Base-by-base conservation (phyloP, 768 basidiomycete genomes). In the Auriculariales sp. region DNA sequence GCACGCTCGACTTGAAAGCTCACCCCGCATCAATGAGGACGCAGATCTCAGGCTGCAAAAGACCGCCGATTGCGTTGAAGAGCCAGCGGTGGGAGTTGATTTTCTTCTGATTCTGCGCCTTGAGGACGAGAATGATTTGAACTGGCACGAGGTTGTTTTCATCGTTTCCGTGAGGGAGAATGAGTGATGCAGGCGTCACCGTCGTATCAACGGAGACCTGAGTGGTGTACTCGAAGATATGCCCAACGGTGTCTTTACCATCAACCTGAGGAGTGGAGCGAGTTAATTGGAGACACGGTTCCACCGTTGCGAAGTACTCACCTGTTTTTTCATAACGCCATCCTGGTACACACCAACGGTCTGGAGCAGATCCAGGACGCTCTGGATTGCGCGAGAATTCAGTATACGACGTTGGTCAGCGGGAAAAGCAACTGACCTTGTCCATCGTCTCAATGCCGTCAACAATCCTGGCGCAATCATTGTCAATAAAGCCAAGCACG, bases 201-300 rank as follows among this genome's bases (percentile, higher is more conserved):
- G 83, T 82, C 2, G 90, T 69, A 56, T 94, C 93, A 55, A 99
- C 82, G 0, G 91, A 94, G 19, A 99, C 73, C 62, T 95, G 91
- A 0, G 93, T 97, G 1, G 94, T 98, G 64, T 97, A 99, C 88
- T 95, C 55, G 59, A 97, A 98, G 53, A 98, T 89, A 61, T 97
- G 93, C 14, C 86, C 94, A 32, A 89, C 82, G 10, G 83, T 89
- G 53, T 89, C 77, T 64, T 94, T 90, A 52, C 77, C 81, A 61
- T 95, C 85, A 35, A 89, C 73, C 54, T 88, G 78, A n/a, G n/a
- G n/a, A n/a, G n/a, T 34, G 17, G 33, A 17, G 11, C 11, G 17
- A 17, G 11, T 11, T 34, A 34, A 11, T 34, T 11, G 11, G 33
- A 34, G 17, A 11, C 11, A 34, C 33, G 11, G 17, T 11, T 11